Evolutionary conservation across 176 grass and related monocot genomes (phyloP).

Genomic region (Carex myosuroides): DNA sequence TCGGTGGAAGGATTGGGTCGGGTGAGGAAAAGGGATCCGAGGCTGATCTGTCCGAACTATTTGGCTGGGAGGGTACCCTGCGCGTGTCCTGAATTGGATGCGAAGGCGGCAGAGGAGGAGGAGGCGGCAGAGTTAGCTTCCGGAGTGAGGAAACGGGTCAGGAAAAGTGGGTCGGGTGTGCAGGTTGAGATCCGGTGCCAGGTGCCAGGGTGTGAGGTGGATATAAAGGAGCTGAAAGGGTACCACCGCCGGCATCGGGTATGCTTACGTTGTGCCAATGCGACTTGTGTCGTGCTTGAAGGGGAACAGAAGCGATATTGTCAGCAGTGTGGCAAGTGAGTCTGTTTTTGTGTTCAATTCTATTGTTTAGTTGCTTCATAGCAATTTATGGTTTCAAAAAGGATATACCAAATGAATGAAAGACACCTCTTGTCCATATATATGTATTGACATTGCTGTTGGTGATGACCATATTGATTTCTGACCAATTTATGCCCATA

Average conservation of each 20-base stretch:
- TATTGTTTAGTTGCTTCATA: neutral
- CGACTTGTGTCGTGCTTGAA: slow-evolving; percentile 53
- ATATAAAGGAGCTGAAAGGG: slow-evolving; percentile 89
- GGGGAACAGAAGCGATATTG: slow-evolving; percentile 73
- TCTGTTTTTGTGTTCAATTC: neutral
- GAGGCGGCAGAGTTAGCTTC: slow-evolving; percentile 23
- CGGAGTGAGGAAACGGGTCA: slow-evolving; percentile 36
- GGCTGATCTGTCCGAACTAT: slow-evolving; percentile 88
- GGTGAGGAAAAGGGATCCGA: slow-evolving; percentile 81
- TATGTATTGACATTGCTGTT: neutral
- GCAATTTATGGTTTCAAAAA: neutral
- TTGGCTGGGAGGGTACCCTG: slow-evolving; percentile 80
- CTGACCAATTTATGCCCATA: neutral
- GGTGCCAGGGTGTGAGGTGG: slow-evolving; percentile 65
- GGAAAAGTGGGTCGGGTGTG: slow-evolving; percentile 5
- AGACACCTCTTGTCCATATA: neutral
- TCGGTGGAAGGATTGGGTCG: slow-evolving; percentile 21
- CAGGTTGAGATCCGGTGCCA: slow-evolving; percentile 66
- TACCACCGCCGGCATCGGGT: slow-evolving; percentile 89
- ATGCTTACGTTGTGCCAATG: slow-evolving; percentile 65
- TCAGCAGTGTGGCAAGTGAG: slow-evolving; percentile 99
- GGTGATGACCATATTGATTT: neutral
- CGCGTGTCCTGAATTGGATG: slow-evolving; percentile 86
- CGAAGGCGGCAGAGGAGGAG: slow-evolving; percentile 37
- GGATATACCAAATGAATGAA: neutral